Base-by-base conservation (phyloP, 768 basidiomycete genomes). In the Stropharia rugosoannulata region DNA sequence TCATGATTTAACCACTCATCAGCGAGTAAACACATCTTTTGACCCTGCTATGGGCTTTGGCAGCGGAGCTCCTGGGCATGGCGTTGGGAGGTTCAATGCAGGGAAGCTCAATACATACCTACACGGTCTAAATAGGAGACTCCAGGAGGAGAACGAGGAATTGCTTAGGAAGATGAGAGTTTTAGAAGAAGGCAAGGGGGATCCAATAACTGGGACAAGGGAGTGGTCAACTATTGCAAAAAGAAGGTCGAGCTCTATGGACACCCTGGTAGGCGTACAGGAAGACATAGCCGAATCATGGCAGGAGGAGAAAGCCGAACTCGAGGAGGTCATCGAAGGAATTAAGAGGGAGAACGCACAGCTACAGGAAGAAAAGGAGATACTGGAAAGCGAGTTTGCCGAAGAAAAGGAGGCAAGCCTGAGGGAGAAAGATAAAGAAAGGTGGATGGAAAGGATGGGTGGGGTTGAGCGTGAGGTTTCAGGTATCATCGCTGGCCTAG, bases 81-180 rank as follows among this genome's bases (percentile, higher is more conserved):
- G 85, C 15, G 82, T 91, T 29, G 86, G 87, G 13, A 76, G 87
- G 27, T 94, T 94, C 71, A 92, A 95, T 67, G 89, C 89, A 2
- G 80, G 81, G 15, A 96, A 94, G 70, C 70, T 96, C 59, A 95
- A 96, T 57, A 78, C 80, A 10, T 95, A 96, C 68, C 69, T 96
- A 64, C 91, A 95, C 70, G 86, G 88, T 9, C 75, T 96, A 49
- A 96, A 96, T 68, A 75, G 86, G 42, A 79, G 87, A 53, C 67
- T 96, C 52, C 89, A 91, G 61, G 89, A 93, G 67, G 94, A 96
- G 74, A 95, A 95, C 66, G 81, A 91, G 65, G 70, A 64, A 11
- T 75, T 95, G 7, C 67, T 84, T 5, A 79, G 79, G 45, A 76
- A 81, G 54, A 63, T 92, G 19, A 73, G 71, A 56, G 76, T 68